These are phyloP conservation scores for Apiotrichum siamense DNA, from an alignment of 1,284 basidiomycete genomes.

Conservation along the genomic window DNA sequence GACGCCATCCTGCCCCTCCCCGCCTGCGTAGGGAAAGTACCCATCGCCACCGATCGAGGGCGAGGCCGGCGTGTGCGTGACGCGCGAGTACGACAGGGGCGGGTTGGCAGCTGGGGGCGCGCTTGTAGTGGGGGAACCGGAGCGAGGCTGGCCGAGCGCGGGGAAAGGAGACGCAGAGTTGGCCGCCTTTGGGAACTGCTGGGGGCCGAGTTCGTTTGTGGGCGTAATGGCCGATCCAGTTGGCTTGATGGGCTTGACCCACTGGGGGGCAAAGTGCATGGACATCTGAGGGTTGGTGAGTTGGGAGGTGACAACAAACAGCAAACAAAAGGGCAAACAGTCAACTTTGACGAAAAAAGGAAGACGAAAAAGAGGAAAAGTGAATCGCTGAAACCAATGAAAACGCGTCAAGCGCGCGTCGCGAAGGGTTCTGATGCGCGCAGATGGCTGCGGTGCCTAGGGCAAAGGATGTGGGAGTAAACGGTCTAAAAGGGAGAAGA, in stretches of 20 bases:
- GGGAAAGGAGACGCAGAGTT: conserved; percentile 33
- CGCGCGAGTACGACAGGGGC: conserved; percentile 61
- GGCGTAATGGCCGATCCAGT: conserved; percentile 30
- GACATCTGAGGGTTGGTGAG: conserved; percentile 32
- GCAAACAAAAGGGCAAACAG: neutral
- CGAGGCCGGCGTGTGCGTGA: conserved; percentile 49
- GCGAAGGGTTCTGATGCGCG: too few species aligned
- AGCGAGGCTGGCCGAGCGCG: conserved; percentile 31
- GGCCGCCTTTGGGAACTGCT: conserved; percentile 4
- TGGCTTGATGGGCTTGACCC: conserved; percentile 47
- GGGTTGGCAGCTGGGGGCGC: conserved; percentile 30
- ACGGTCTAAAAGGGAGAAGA: too few species aligned
- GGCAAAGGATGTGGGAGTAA: too few species aligned
- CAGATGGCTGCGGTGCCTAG: too few species aligned
- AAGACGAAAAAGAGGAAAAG: too few species aligned
- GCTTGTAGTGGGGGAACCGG: conserved; percentile 26
- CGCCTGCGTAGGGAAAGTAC: conserved; percentile 56
- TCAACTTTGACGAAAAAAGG: too few species aligned
- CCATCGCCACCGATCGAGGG: conserved; percentile 39
- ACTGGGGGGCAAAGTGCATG: conserved; percentile 47
- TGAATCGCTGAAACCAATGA: too few species aligned
- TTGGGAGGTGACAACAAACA: too few species aligned
- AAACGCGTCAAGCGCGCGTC: too few species aligned
- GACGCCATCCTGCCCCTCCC: conserved; percentile 8
- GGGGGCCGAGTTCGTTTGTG: conserved; percentile 19